Evolutionary conservation across 257 asterid genomes (phyloP).

Genomic region (Ballota nigra): DNA sequence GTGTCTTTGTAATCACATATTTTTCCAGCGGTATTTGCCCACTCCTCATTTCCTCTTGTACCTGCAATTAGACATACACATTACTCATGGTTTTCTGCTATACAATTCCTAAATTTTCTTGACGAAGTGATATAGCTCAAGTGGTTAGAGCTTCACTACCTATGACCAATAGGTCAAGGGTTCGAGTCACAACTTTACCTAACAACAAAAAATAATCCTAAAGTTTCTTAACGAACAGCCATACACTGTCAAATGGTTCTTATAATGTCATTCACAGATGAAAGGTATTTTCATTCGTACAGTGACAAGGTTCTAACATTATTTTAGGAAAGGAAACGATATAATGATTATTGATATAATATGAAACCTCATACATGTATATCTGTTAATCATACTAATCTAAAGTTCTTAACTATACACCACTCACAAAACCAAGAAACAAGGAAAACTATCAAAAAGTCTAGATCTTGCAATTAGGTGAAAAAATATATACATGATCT

Average conservation of each 20-base stretch:
- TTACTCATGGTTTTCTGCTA: slow-evolving; percentile 4
- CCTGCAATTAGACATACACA: slow-evolving; percentile 45
- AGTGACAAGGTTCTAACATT: neutral
- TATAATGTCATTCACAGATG: neutral
- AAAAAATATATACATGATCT: slow-evolving; percentile 17
- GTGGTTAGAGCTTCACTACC: too few species aligned
- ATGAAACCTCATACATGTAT: neutral
- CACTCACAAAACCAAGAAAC: slow-evolving; percentile 5
- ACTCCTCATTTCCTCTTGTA: slow-evolving; percentile 85
- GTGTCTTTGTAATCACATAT: slow-evolving; percentile 82
- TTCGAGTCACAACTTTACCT: too few species aligned
- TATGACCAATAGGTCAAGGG: too few species aligned
- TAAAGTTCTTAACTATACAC: neutral
- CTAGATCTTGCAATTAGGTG: slow-evolving; percentile 2
- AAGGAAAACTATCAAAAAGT: slow-evolving; percentile 10
- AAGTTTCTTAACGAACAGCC: neutral
- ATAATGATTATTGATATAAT: neutral
- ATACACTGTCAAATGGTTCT: neutral
- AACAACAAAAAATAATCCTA: neutral
- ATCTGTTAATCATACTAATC: neutral
- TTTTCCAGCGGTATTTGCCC: slow-evolving; percentile 87
- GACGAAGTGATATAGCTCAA: too few species aligned
- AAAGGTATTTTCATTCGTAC: neutral
- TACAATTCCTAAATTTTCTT: slow-evolving; percentile 5
- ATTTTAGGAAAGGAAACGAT: neutral